Evolutionary conservation across 2,329 filamentous ascomycete species (phyloP), one percentile per base, ranked within the genome.

Genomic region (Cercospora sp.): DNA sequence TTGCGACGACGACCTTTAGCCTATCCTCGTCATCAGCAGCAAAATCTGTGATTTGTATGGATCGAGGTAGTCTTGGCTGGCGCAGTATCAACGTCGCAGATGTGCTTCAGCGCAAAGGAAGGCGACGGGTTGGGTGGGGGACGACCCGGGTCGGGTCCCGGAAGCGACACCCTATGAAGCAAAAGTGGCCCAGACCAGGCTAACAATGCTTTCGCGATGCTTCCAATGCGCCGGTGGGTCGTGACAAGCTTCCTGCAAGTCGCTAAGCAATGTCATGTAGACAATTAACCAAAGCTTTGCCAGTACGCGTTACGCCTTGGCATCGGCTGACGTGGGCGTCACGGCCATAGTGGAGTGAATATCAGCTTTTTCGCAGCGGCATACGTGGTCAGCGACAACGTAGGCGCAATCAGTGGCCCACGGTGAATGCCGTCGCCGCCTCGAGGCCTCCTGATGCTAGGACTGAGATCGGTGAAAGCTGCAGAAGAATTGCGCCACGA

Each of bases 21-120:
- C 45, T 57, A 48, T 42, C 31, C 33, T 63, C 60, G 65, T 63
- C 60, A 64, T 67, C 65, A 53, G 65, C 65, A 63, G 18, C 13
- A 67, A 48, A 40, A 6, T 16, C 30, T n/a, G 40, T 42, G 16
- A 18, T 45, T 36, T 60, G 18, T 57, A 30, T 67, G 65, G 65
- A 30, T 57, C 18, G 60, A 20, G 23, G 23, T 33, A 26, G 60
- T 26, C 60, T 63, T 67, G 60, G 65, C 60, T 63, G 65, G 59
- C 59, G 59, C 45, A 55, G 60, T 18, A 61, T 28, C 16, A 10
- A 30, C 42, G 36, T 48, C 40, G 60, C 60, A 57, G 33, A 58
- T 28, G 53, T 31, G 23, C 36, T 63, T 61, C 31, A 40, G 20
- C 20, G 57, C 59, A 23, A 9, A 60, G 30, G 12, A 28, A 60